Evolutionary conservation across 805 yeast species (phyloP), one percentile per base, ranked within the genome.

Genomic region (Wickerhamiella slavikovae): DNA sequence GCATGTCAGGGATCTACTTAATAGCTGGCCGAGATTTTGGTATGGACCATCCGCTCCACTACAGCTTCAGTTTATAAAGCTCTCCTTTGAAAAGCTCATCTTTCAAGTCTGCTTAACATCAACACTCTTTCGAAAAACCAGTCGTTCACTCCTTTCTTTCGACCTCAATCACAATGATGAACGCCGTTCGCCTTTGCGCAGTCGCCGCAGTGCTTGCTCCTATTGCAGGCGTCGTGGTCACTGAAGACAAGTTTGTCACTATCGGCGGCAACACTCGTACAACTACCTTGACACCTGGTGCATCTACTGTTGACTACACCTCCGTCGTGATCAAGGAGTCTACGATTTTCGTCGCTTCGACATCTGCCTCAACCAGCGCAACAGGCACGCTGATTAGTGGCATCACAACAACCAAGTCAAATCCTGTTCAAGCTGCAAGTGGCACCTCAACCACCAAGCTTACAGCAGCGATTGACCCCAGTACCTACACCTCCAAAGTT

Each of bases 391-490:
- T 47, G 13, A 32, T 47, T 23, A 49, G 57, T 3, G 37, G 46
- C 15, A 38, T 56, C 16, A 34, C 52, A 5, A 38, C 48, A 16
- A 37, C 43, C 11, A 35, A 47, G 15, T 35, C 36, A 5, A 38
- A 48, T 18, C 59, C 59, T 13, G 48, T 52, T 11, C 42, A 51
- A 3, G 52, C 51, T 24, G 39, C 35, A 9, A 24, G 43, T 17
- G 34, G 44, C 5, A 44, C 49, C 33, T 38, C 48, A 6, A 49
- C 57, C 3, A 38, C 42, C 3, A 38, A 43, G 19, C 34, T 47
- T 11, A 33, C 49, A 14, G 40, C 44, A 4, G 40, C 50, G 4
- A 39, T 55, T 19, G 35, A 46, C 28, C 49, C 60, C 1, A 31
- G 45, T 4, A 42, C 56, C 12, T 44, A 48, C 27, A 43, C 52